phyloP scores from a whole-genome alignment of 768 basidiomycete species.

The Collybia mongolica region DNA sequence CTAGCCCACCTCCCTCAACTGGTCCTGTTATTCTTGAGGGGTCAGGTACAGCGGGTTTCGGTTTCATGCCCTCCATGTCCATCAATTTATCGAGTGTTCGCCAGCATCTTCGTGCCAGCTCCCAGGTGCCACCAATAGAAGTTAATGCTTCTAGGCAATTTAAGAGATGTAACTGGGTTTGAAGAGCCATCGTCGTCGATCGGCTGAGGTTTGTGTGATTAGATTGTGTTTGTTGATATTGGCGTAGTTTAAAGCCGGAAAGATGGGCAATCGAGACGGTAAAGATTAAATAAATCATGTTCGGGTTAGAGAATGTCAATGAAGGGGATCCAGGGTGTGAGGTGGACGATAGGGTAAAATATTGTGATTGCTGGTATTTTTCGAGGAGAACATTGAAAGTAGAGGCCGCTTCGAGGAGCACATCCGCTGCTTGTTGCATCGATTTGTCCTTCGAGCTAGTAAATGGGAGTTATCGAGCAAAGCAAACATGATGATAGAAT shows the following conservation, averaged over 20 bases:
- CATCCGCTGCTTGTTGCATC: constrained; percentile 13
- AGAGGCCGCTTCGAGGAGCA: constrained; percentile 21
- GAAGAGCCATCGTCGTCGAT: constrained; percentile 18
- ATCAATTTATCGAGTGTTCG: constrained; percentile 22
- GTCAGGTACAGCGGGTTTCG: constrained; percentile 1
- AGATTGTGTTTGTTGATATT: constrained; percentile 4
- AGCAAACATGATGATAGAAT: background rate
- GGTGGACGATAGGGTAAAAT: background rate
- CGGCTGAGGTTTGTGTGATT: background rate
- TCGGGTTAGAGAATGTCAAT: constrained; percentile 17
- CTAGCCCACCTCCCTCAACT: background rate
- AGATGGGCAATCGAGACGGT: constrained; percentile 18
- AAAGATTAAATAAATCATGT: constrained; percentile 21
- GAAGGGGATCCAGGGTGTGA: background rate
- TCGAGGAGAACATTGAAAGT: constrained; percentile 26
- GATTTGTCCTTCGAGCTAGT: constrained; percentile 15
- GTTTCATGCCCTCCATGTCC: constrained; percentile 20
- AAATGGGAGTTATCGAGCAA: background rate
- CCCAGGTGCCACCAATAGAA: constrained; percentile 24
- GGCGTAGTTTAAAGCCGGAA: constrained; percentile 12
- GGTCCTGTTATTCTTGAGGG: background rate
- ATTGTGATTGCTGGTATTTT: constrained; percentile 18
- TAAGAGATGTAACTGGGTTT: constrained; percentile 24
- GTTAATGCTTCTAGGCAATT: constrained; percentile 27
- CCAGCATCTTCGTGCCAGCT: constrained; percentile 24